Evolutionary conservation across 305 asterid genomes (phyloP).

Genomic region (Andrographis paniculata): DNA sequence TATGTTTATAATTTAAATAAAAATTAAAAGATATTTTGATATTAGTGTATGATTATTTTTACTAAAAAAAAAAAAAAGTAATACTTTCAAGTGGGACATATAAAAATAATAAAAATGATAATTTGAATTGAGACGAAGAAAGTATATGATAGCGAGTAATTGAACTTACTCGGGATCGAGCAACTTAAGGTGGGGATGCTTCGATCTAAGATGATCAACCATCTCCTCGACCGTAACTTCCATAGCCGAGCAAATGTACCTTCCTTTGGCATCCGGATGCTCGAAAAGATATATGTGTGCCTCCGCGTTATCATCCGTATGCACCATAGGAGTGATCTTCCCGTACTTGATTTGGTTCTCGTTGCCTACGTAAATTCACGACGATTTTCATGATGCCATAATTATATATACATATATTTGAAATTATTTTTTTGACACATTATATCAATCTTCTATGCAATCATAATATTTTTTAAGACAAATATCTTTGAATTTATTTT

Average conservation of each 20-base stretch:
- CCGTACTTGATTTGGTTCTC: slow-evolving; percentile 1
- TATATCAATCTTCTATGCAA: too few relatives aligned
- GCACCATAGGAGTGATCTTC: slow-evolving; percentile 22
- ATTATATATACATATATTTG: too few relatives aligned
- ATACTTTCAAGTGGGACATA: too few relatives aligned
- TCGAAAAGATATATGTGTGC: slow-evolving; percentile 48
- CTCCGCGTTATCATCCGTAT: slow-evolving; percentile 41
- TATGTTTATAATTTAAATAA: too few relatives aligned
- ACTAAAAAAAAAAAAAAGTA: too few relatives aligned
- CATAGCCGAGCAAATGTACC: slow-evolving; percentile 35
- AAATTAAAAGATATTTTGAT: too few relatives aligned
- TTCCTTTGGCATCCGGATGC: slow-evolving; percentile 37
- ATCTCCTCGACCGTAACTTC: slow-evolving; percentile 23
- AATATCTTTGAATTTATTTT: too few relatives aligned
- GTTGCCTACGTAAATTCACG: slow-evolving; percentile 20
- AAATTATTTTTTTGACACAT: too few relatives aligned
- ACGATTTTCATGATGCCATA: not conserved
- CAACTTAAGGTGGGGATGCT: slow-evolving; percentile 27
- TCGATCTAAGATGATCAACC: slow-evolving; percentile 17
- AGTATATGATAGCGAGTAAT: too few relatives aligned
- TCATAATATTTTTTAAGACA: too few relatives aligned
- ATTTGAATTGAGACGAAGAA: not conserved
- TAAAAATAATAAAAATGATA: not conserved
- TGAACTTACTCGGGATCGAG: slow-evolving; percentile 32
- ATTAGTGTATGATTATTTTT: too few relatives aligned